Evolutionary conservation across 1,139 yeast species (phyloP).

Genomic region (Zygotorulaspora mrakii): DNA sequence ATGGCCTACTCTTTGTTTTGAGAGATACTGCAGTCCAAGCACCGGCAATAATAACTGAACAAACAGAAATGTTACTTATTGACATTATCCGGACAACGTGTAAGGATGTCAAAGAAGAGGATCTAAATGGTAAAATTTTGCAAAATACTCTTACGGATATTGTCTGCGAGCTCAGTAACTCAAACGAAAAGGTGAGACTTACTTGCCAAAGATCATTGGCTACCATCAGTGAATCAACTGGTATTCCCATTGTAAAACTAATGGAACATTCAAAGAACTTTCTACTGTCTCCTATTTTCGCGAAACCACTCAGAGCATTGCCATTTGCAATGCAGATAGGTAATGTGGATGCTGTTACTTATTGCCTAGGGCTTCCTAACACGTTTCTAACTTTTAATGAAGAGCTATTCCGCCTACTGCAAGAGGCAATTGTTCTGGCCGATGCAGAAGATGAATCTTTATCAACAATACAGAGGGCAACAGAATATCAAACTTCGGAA

Average conservation of each 20-base stretch:
- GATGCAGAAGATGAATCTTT: conserved; percentile 97
- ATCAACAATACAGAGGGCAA: conserved; percentile 78
- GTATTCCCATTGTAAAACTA: conserved; percentile 65
- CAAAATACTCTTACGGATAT: conserved; percentile 81
- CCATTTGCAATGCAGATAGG: conserved; percentile 99
- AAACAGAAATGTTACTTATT: conserved; percentile 65
- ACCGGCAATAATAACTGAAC: conserved; percentile 69
- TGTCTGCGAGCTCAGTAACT: conserved; percentile 88
- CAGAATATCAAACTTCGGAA: conserved; percentile 83
- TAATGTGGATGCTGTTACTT: conserved; percentile 92
- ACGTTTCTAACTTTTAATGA: conserved; percentile 84
- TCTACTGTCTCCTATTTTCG: conserved; percentile 87
- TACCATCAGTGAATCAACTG: conserved; percentile 65
- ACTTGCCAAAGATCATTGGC: conserved; percentile 73
- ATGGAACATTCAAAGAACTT: conserved; percentile 81
- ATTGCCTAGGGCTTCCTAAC: conserved; percentile 75
- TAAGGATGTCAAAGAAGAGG: conserved; percentile 44
- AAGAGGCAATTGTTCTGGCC: conserved; percentile 89
- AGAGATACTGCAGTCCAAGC: conserved; percentile 90
- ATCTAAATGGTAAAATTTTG: conserved; percentile 63
- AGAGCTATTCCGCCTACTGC: conserved; percentile 74
- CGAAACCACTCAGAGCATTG: conserved; percentile 90
- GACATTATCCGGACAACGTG: conserved; percentile 45
- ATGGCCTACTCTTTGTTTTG: conserved; percentile 83
- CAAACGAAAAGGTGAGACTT: conserved; percentile 75